Evolutionary conservation across 768 basidiomycete species (phyloP).

Genomic region (Suillus subluteus): DNA sequence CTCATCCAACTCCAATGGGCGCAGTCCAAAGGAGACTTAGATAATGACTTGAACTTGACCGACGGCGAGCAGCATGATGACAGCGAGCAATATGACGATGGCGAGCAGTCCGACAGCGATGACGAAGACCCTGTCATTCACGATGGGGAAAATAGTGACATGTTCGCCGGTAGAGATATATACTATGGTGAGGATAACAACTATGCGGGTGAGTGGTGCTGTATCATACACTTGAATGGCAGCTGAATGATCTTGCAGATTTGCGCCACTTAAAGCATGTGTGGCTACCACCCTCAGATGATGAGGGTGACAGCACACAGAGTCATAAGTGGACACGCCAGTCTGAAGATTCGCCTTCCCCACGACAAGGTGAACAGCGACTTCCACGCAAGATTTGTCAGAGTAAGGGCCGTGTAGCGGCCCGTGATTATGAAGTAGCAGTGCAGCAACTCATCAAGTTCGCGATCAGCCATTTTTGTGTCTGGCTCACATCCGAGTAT

Average conservation of each 20-base stretch:
- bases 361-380: neutral
- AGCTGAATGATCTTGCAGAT: neutral
- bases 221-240: too few species aligned
- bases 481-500: too few species aligned
- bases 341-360: neutral
- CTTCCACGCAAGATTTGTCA: constrained; percentile 6
- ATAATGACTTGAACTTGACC: neutral
- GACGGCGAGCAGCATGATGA: neutral
- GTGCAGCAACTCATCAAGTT: neutral
- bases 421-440: neutral
- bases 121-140: too few species aligned
- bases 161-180: neutral
- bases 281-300: neutral
- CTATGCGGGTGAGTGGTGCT: neutral
- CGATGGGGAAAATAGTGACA: neutral
- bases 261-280: neutral
- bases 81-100: too few species aligned
- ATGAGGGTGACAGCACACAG: neutral
- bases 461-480: too few species aligned
- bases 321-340: neutral
- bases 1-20: neutral
- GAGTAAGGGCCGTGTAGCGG: constrained; percentile 8
- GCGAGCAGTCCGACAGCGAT: too few species aligned
- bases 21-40: neutral
- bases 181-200: neutral